Percentiles rank a stretch among this genome's conserved stretches.
These are phyloP conservation scores for Monotropa hypopitys DNA, from an alignment of 179 eudicot species.

Conservation along the genomic window DNA sequence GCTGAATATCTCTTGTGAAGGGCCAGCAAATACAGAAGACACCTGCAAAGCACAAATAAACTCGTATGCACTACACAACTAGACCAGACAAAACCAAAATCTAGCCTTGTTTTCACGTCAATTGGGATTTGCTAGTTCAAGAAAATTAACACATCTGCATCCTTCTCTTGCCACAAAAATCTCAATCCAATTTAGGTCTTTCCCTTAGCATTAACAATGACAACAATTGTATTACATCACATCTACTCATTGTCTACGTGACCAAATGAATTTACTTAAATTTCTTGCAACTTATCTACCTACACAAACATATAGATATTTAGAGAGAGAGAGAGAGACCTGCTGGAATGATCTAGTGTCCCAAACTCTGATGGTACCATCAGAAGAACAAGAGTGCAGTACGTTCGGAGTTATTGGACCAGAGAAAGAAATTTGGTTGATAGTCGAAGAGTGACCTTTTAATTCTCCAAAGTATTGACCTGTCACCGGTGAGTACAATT, in stretches of 20 bases:
- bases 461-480: slow-evolving; percentile 80
- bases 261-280: background rate
- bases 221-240: background rate
- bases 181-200: background rate
- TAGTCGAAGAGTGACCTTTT: slow-evolving; percentile 45
- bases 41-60: slow-evolving; percentile 38
- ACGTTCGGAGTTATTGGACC: slow-evolving; percentile 32
- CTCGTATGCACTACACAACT: background rate
- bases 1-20: slow-evolving; percentile 68
- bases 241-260: background rate
- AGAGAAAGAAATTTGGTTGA: slow-evolving; percentile 56
- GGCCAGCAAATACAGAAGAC: slow-evolving; percentile 47
- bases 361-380: slow-evolving; percentile 74
- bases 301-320: background rate
- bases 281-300: background rate
- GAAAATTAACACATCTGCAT: background rate
- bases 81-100: background rate
- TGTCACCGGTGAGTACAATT: slow-evolving; percentile 61
- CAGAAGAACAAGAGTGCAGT: slow-evolving; percentile 70
- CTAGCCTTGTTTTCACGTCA: background rate
- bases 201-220: background rate
- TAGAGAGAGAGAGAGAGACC: slow-evolving; percentile 25
- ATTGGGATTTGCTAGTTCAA: background rate
- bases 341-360: slow-evolving; percentile 68
- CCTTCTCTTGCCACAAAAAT: background rate